Conservation (phyloP, 805 yeast genomes). For the Metschnikowia arizonensis region DNA sequence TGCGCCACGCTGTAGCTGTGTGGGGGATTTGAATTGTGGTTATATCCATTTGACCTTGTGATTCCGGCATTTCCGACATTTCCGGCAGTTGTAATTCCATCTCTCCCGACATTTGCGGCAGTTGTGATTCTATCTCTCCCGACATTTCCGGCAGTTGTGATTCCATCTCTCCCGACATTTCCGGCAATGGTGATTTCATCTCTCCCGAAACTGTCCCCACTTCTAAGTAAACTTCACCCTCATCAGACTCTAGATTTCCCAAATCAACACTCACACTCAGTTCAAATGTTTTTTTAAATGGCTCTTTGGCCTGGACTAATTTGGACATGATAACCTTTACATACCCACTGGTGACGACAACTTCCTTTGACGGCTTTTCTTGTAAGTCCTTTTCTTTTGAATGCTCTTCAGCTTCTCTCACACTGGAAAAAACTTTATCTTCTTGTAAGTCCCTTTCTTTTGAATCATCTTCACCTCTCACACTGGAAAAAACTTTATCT, state of each 20-base stretch:
- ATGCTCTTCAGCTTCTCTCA: not conserved
- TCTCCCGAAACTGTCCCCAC: no score
- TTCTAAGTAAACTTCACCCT: no score
- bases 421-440: no score
- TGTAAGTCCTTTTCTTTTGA: not conserved
- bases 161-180: no score
- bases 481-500: constrained; percentile 18
- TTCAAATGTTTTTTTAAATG: not conserved
- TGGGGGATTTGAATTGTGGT: not conserved
- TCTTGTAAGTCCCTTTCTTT: not conserved
- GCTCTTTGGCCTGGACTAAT: not conserved
- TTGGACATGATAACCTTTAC: not conserved
- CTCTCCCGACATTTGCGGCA: no score
- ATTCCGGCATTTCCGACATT: no score
- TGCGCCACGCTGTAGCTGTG: constrained; percentile 31
- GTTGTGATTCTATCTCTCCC: no score
- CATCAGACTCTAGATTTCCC: not conserved
- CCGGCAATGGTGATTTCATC: no score
- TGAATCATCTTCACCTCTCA: not conserved
- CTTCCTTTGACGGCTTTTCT: not conserved
- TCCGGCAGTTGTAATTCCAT: no score
- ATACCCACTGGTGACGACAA: not conserved
- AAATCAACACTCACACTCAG: not conserved
- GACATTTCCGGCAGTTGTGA: no score
- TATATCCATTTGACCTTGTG: no score